These are phyloP conservation scores for Lichtheimia hyalospora DNA, from an alignment of 371 early-diverging fungal genomes.

Conservation along the genomic window DNA sequence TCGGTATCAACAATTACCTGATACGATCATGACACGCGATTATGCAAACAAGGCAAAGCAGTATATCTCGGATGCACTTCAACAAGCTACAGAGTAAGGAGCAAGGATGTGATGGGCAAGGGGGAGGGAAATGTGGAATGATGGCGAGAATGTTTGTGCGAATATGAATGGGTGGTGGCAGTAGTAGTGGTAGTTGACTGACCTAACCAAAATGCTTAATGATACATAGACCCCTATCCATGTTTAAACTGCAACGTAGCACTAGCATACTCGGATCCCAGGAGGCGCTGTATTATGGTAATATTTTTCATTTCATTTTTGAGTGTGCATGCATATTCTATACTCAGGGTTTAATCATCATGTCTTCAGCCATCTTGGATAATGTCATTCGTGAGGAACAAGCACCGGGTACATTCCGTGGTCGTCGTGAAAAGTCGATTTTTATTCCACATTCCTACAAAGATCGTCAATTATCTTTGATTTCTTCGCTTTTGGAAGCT, in stretches of 20 bases:
- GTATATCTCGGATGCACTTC: conserved; percentile 8
- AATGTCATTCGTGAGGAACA: conserved; percentile 1
- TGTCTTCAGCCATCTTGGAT: background rate
- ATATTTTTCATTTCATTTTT: background rate
- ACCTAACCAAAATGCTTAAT: background rate
- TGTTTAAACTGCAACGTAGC: conserved; percentile 18
- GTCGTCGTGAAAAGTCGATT: conserved; percentile 21
- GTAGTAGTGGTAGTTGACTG: background rate
- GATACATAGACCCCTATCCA: conserved; percentile 18
- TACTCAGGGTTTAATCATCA: too few relatives aligned
- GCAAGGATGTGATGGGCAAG: too few relatives aligned
- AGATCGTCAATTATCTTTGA: conserved; percentile 21
- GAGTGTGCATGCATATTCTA: too few relatives aligned
- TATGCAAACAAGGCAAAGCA: conserved; percentile 6
- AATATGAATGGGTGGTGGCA: background rate
- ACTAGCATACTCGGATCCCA: conserved; percentile 6
- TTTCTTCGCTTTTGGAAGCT: conserved; percentile 23
- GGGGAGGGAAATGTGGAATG: too few relatives aligned
- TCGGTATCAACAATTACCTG: conserved; percentile 6
- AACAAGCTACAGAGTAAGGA: conserved; percentile 23
- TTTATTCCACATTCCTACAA: conserved; percentile 27
- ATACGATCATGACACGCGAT: conserved; percentile 14
- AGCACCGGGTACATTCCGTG: conserved; percentile 18
- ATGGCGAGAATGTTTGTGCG: too few relatives aligned
- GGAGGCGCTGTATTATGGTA: conserved; percentile 29